Conservation (phyloP, 1,284 basidiomycete species). For the Ceratobasidium papillatum region DNA sequence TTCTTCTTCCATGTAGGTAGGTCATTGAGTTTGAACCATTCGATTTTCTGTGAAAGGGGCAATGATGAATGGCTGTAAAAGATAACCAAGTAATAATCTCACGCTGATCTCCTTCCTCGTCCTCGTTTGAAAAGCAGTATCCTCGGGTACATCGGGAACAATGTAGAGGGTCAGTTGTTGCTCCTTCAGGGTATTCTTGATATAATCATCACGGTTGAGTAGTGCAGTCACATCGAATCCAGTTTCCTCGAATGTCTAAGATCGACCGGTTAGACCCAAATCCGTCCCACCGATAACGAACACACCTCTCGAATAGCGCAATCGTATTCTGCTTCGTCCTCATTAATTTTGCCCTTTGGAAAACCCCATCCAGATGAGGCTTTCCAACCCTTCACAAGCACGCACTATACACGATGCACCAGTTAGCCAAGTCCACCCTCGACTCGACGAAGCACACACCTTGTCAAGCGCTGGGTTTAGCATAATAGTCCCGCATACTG, state of each 20-base stretch:
- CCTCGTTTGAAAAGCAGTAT: constrained; percentile 89
- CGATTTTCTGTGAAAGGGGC: constrained; percentile 75
- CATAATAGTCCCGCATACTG: constrained; percentile 98
- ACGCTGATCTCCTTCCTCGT: constrained; percentile 99
- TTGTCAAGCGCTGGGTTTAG: constrained; percentile 92
- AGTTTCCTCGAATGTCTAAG: constrained; percentile 84
- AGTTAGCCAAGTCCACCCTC: neutral
- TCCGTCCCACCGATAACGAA: constrained; percentile 24
- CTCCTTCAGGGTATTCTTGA: constrained; percentile 90
- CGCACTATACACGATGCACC: constrained; percentile 62
- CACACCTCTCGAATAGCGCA: constrained; percentile 92
- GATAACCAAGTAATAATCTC: constrained; percentile 52
- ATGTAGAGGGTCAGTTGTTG: constrained; percentile 92
- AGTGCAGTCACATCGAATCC: constrained; percentile 85
- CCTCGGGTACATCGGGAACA: constrained; percentile 89
- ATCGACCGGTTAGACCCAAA: constrained; percentile 16
- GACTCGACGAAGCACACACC: constrained; percentile 59
- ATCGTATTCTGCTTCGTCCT: constrained; percentile 81
- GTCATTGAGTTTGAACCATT: constrained; percentile 93
- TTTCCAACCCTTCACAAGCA: constrained; percentile 98
- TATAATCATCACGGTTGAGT: constrained; percentile 74
- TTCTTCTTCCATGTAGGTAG: constrained; percentile 94
- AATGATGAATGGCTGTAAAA: constrained; percentile 21
- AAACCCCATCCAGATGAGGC: constrained; percentile 97
- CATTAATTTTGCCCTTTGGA: constrained; percentile 99